Evolutionary conservation across 2,329 filamentous ascomycete genomes (phyloP), one percentile per base, ranked within the genome.

Genomic region (Pseudomassariella vexata): DNA sequence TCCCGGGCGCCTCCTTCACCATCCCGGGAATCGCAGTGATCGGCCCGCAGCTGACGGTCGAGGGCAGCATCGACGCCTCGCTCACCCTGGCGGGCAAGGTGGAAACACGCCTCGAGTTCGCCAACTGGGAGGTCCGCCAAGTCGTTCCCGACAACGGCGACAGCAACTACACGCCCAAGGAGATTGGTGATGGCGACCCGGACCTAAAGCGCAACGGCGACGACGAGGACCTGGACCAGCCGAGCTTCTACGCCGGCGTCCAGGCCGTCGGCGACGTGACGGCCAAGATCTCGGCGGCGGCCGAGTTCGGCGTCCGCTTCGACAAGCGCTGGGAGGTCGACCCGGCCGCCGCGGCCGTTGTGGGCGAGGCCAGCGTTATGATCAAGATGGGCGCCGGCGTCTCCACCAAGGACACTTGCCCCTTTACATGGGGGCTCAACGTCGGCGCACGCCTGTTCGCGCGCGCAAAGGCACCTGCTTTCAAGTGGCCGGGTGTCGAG

Each of bases 1-100:
- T 52, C 40, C 49, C 50, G 16, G 44, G 48, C 11, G 50, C 49
- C 15, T 38, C 46, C 2, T 54, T 55, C 35, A 40, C 30, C 2
- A 47, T 56, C 12, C 55, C 50, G 2, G 48, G 46, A 2, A 50
- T 59, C 19, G 37, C 45, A 5, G 55, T 49, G 11, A 40, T 59
- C n/a, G 49, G 55, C 2, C 55, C 55, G 9, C 23, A 28, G 15
- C 26, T 28, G 15, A 28, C 26, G 15, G 15, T 28, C 9, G 26
- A 28, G 15, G 26, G 26, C 15, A 28, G 26, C 26, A 28, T 28
- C 26, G 26, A 28, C 26, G 26, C 26, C 5, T 28, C 26, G 9
- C 15, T 28, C 9, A 9, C 26, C 26, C n/a, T n/a, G n/a, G n/a
- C n/a, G n/a, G n/a, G n/a, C 9, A 28, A 15, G 9, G 15, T 28